phyloP scores from a whole-genome alignment of 208 protist genomes.

The Trypanosoma theileri region DNA sequence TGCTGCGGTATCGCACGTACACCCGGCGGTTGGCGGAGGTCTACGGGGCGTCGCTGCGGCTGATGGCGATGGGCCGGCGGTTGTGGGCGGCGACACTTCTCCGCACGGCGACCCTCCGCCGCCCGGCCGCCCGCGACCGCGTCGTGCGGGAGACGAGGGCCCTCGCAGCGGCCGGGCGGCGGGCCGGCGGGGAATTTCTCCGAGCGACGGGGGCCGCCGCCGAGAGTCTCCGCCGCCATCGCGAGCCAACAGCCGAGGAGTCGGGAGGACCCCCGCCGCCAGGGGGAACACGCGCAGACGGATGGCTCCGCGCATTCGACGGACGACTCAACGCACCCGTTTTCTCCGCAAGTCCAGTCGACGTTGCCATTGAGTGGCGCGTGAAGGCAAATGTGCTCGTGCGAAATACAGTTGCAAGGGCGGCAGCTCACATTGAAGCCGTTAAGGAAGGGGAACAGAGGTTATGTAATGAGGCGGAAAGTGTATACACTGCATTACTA shows the following conservation, averaged over 20 bases:
- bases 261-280: constrained; percentile 29
- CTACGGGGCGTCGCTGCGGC: constrained; percentile 42
- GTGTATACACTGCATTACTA: constrained; percentile 32
- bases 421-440: constrained; percentile 34
- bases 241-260: constrained; percentile 32
- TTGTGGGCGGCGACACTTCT: constrained; percentile 55
- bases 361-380: constrained; percentile 81
- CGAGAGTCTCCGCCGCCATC: constrained; percentile 42
- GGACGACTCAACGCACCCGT: constrained; percentile 33
- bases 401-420: constrained; percentile 56
- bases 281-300: constrained; percentile 57
- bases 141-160: too few species aligned
- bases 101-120: constrained; percentile 55
- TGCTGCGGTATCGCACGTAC: constrained; percentile 67
- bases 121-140: constrained; percentile 20
- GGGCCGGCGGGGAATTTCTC: constrained; percentile 54
- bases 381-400: constrained; percentile 82
- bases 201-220: constrained; percentile 50
- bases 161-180: constrained; percentile 39
- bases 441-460: constrained; percentile 35
- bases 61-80: constrained; percentile 52
- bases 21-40: constrained; percentile 39
- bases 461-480: constrained; percentile 31
- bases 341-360: constrained; percentile 41
- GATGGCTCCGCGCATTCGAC: constrained; percentile 75